phyloP scores from a whole-genome alignment of 345 rosid species.

The Leavenworthia alabamica region DNA sequence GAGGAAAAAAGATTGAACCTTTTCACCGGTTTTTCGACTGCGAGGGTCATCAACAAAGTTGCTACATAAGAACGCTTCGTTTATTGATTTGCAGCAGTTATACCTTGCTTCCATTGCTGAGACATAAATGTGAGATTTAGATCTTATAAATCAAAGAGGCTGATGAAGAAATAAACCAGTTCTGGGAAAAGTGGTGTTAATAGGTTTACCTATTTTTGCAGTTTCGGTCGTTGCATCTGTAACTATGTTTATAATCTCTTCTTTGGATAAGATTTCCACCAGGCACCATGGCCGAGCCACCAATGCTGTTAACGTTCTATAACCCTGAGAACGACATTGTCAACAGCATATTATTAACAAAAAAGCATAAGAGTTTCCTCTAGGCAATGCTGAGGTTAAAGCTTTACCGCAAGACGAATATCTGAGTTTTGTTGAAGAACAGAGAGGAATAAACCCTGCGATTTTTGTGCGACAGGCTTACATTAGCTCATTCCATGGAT shows the following conservation, averaged over 20 bases:
- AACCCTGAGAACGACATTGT: constrained; percentile 48
- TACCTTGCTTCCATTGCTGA: constrained; percentile 81
- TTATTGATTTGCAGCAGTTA: constrained; percentile 69
- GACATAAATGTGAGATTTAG: constrained; percentile 1
- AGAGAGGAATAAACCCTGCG: constrained; percentile 68
- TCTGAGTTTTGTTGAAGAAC: constrained; percentile 84
- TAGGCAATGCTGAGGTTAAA: no score
- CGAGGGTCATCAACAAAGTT: constrained; percentile 55
- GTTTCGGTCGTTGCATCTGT: constrained; percentile 63
- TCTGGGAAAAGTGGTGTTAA: background rate
- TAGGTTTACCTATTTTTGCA: constrained; percentile 59
- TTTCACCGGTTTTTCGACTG: constrained; percentile 42
- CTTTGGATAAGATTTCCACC: constrained; percentile 69
- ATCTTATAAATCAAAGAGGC: background rate
- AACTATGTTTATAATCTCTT: constrained; percentile 55
- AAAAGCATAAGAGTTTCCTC: background rate
- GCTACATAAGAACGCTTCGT: constrained; percentile 49
- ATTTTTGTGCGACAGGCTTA: constrained; percentile 2
- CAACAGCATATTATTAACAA: background rate
- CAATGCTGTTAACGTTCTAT: constrained; percentile 66
- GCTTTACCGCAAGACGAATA: no score
- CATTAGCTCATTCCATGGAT: constrained; percentile 5
- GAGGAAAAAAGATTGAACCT: constrained; percentile 39
- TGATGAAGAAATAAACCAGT: background rate
- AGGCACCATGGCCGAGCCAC: constrained; percentile 83